Evolutionary conservation across 257 asterid genomes (phyloP).

Genomic region (Gardenia jasminoides): DNA sequence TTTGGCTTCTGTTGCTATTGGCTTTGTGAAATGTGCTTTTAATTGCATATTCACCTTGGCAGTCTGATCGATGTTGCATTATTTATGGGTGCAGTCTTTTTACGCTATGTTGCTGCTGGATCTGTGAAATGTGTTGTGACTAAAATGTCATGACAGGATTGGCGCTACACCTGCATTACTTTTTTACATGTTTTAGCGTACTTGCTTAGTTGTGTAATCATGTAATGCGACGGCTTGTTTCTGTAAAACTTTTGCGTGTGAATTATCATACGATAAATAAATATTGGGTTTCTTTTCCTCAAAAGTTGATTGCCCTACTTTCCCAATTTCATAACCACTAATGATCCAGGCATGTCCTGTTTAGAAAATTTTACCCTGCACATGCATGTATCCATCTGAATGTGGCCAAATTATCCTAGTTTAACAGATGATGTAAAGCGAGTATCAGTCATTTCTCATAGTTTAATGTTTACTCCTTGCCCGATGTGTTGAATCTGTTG

Average conservation of each 20-base stretch:
- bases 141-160: neutral
- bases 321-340: neutral
- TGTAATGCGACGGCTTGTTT: neutral
- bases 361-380: no score
- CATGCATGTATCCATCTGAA: neutral
- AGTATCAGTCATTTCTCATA: neutral
- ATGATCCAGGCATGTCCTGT: no score
- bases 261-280: neutral
- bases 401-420: neutral
- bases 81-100: slow-evolving; percentile 46
- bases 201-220: slow-evolving; percentile 3
- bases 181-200: neutral
- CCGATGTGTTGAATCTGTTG: neutral
- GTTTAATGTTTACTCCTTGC: neutral
- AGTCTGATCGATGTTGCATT: neutral
- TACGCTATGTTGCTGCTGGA: slow-evolving; percentile 75
- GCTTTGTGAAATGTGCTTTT: slow-evolving; percentile 54
- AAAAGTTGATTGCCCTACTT: neutral
- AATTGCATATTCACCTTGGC: neutral
- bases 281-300: neutral
- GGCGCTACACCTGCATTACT: neutral
- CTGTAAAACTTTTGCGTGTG: slow-evolving; percentile 6
- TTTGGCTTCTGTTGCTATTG: slow-evolving; percentile 73
- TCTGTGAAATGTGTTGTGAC: slow-evolving; percentile 50
- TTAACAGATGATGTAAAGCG: neutral